Evolutionary conservation across 371 early-diverging fungal genomes (phyloP).

Genomic region (Mucor velutinosus): DNA sequence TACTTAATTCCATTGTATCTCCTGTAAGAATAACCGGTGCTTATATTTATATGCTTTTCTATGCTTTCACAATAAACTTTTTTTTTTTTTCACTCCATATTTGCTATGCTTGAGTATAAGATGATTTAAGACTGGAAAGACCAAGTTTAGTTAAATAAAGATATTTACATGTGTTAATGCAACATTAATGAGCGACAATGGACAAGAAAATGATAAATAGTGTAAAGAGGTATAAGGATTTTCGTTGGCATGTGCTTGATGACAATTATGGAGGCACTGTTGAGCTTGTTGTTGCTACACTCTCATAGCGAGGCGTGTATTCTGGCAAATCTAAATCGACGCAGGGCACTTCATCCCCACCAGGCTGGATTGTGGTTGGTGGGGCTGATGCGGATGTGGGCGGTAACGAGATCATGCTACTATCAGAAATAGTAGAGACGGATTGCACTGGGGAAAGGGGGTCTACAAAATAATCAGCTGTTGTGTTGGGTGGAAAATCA

Average conservation of each 20-base stretch:
- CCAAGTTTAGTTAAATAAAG: neutral
- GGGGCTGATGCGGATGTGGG: neutral
- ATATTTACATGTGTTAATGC: neutral
- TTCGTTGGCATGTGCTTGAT: neutral
- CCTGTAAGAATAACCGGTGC: neutral
- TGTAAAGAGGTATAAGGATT: neutral
- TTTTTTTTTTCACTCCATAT: neutral
- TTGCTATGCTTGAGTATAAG: neutral
- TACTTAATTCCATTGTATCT: neutral
- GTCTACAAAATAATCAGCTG: slow-evolving; percentile 8
- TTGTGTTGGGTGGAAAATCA: slow-evolving; percentile 29
- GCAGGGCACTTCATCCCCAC: slow-evolving; percentile 41
- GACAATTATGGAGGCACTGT: neutral
- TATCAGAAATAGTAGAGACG: neutral
- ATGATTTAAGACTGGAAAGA: neutral
- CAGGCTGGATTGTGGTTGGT: slow-evolving; percentile 11
- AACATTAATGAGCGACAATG: neutral
- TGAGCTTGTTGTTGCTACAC: neutral
- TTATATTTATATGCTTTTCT: neutral
- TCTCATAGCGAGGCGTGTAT: slow-evolving; percentile 42
- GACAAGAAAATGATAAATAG: neutral
- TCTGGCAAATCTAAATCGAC: slow-evolving; percentile 47
- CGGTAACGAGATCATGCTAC: neutral
- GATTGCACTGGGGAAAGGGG: slow-evolving; percentile 12
- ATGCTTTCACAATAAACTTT: neutral